Evolutionary conservation across 2,329 filamentous ascomycete species (phyloP).

Genomic region (Trichoderma sp.): DNA sequence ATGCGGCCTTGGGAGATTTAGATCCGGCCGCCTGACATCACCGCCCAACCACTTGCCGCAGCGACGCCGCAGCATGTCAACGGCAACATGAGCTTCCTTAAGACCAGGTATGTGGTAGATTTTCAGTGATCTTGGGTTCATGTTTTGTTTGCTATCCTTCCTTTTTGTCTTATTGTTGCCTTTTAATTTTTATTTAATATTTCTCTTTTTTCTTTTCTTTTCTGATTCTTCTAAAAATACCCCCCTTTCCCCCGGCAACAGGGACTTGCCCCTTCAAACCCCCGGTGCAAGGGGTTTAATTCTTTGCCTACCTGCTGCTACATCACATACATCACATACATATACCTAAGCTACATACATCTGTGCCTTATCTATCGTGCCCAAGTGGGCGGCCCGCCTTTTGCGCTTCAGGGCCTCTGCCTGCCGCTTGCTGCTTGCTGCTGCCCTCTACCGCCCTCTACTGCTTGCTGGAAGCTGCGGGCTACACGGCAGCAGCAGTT

Average conservation of each 20-base stretch:
- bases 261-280: neutral
- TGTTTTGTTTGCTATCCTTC: neutral
- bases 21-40: slow-evolving; percentile 12
- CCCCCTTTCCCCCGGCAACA: neutral
- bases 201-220: neutral
- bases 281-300: neutral
- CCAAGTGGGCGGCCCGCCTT: slow-evolving; percentile 22
- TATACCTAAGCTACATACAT: neutral
- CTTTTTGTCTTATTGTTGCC: neutral
- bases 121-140: slow-evolving; percentile 30
- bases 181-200: neutral
- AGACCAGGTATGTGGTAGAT: slow-evolving; percentile 43
- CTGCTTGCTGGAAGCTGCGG: neutral
- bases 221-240: neutral
- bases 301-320: neutral
- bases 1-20: neutral
- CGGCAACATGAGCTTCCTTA: slow-evolving; percentile 50
- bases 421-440: neutral
- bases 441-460: neutral
- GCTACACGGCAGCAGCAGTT: neutral
- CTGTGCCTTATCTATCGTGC: neutral
- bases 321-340: neutral
- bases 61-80: slow-evolving; percentile 41
- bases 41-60: slow-evolving; percentile 22
- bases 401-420: neutral